phyloP scores from a whole-genome alignment of 306 rosid genomes.

The apple (Malus domestica) region DNA sequence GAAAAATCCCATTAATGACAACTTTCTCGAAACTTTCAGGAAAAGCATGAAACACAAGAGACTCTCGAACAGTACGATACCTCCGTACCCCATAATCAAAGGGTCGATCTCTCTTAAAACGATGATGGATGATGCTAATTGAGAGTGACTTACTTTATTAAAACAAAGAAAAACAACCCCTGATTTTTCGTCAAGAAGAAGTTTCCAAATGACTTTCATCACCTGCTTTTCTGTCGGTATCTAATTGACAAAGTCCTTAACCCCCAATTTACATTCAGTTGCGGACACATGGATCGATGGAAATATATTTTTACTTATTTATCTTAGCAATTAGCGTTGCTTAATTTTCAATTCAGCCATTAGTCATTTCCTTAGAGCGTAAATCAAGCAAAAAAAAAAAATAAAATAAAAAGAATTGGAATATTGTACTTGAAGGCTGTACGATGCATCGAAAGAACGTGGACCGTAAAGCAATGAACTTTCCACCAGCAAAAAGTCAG shows the following conservation, averaged over 20 bases:
- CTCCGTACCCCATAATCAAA: no score
- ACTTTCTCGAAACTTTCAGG: no score
- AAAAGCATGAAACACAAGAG: no score
- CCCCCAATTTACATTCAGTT: not conserved
- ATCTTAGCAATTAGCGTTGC: not conserved
- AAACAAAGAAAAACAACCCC: not conserved
- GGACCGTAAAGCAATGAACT: not conserved
- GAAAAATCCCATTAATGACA: no score
- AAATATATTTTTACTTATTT: not conserved
- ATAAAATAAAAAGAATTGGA: not conserved
- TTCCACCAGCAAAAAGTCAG: not conserved
- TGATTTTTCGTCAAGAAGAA: not conserved
- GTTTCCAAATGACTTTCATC: slow-evolving; percentile 2
- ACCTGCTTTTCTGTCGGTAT: not conserved
- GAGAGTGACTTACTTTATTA: not conserved
- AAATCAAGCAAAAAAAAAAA: not conserved
- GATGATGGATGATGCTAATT: not conserved
- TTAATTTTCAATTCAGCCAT: not conserved
- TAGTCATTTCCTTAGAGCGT: not conserved
- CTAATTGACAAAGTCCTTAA: not conserved
- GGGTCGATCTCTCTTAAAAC: no score
- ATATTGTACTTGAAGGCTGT: not conserved
- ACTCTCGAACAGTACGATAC: no score
- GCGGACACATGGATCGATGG: not conserved
- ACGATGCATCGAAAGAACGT: not conserved